Base-by-base conservation (phyloP, 2,329 filamentous ascomycete species). In the Xylariaceae sp. region DNA sequence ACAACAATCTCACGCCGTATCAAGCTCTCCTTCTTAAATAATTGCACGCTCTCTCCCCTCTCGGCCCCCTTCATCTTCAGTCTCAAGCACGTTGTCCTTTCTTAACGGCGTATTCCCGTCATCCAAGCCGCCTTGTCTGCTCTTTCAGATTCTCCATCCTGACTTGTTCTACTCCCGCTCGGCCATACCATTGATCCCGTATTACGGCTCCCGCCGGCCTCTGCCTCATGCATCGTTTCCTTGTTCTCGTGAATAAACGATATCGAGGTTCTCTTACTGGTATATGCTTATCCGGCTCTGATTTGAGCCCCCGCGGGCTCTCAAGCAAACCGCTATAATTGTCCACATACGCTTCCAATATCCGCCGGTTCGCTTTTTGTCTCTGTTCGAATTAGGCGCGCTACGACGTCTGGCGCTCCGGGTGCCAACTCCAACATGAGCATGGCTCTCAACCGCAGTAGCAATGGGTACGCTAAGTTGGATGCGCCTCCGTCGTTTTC, bases 211-310 rank as follows among this genome's bases (percentile, higher is more conserved):
- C 55, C 51, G 51, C 48, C 50, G 53, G 55, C 57, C 55, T 56
- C 50, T 64, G 53, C 60, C 53, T n/a, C 60, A 64, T 64, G 62
- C 57, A 62, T 64, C 59, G 55, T 30, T 55, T 58, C 52, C 55
- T 53, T 55, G 51, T 59, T 37, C 39, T 53, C 55, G 53, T 58
- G 51, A 49, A 60, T 53, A 53, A 58, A 60, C 53, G 57, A 64
- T 49, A 57, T 64, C 62, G 60, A 57, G 55, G 55, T 51, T 57
- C 50, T 58, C 34, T 52, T 53, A 53, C 57, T 60, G 52, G 55
- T 56, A 39, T 62, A 57, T 45, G 41, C 41, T 37, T 52, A 50
- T 48, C 17, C 48, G 23, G 34, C 17, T 48, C 35, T 44, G n/a
- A 55, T 56, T 17, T 59, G 55, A 62, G 51, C 60, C 55, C 23